phyloP scores from a whole-genome alignment of 768 basidiomycete genomes.

The Brasilioporus rufonigricans region DNA sequence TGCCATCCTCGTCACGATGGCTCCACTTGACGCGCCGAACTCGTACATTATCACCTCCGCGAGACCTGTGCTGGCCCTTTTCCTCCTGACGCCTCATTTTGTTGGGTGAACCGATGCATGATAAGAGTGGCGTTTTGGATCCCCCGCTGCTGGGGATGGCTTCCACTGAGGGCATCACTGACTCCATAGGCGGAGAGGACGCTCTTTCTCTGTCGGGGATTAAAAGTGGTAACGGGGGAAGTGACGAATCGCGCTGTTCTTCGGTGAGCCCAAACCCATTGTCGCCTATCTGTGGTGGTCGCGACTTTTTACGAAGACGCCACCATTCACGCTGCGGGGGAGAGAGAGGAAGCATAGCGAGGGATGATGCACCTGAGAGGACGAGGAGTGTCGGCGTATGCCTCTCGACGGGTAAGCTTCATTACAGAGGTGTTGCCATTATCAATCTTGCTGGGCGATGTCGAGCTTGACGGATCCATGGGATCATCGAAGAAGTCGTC shows the following conservation, averaged over 20 bases:
- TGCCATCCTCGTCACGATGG: constrained; percentile 19
- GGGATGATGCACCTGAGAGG: constrained; percentile 39
- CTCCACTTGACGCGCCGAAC: constrained; percentile 5
- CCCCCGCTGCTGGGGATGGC: constrained; percentile 29
- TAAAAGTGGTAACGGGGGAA: constrained; percentile 30
- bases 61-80: constrained; percentile 44
- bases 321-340: constrained; percentile 64
- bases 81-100: constrained; percentile 48
- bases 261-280: constrained; percentile 49
- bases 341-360: constrained; percentile 55
- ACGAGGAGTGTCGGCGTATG: constrained; percentile 43
- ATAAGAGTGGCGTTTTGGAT: constrained; percentile 43
- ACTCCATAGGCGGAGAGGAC: constrained; percentile 17
- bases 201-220: constrained; percentile 30
- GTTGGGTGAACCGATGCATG: constrained; percentile 60
- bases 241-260: constrained; percentile 27
- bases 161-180: constrained; percentile 16
- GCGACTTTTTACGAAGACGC: constrained; percentile 75
- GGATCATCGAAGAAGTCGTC: constrained; percentile 57
- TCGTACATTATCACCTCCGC: constrained; percentile 34
- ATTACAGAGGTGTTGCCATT: constrained; percentile 32
- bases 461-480: constrained; percentile 47
- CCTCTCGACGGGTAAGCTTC: constrained; percentile 33
- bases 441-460: constrained; percentile 47
- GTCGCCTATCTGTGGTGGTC: constrained; percentile 49